phyloP scores from a whole-genome alignment of 495 filamentous ascomycete genomes.

The Lichenothelia convexa region DNA sequence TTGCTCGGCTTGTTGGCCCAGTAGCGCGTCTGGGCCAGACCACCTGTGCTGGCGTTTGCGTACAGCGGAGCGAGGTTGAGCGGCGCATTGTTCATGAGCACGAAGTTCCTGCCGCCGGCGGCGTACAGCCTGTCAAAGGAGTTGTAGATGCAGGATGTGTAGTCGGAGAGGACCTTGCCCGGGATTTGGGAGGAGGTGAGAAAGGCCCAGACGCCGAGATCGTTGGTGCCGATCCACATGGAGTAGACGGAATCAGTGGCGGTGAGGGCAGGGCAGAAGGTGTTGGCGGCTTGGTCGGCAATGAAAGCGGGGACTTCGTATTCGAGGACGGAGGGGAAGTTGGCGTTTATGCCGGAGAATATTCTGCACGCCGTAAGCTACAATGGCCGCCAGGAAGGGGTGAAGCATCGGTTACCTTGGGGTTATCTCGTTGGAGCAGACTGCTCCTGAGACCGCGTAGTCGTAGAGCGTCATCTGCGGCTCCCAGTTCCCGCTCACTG shows the following conservation, averaged over 20 bases:
- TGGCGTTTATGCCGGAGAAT: slow-evolving; percentile 26
- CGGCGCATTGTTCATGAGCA: slow-evolving; percentile 46
- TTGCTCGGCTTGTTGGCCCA: slow-evolving; percentile 43
- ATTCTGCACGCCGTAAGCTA: background rate
- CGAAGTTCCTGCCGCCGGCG: slow-evolving; percentile 48
- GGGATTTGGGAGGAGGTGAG: slow-evolving; percentile 40
- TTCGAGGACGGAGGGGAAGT: slow-evolving; percentile 42
- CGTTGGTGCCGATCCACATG: slow-evolving; percentile 67
- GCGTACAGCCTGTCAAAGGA: slow-evolving; percentile 40
- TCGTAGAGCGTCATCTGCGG: slow-evolving; percentile 32
- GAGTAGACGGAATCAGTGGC: slow-evolving; percentile 46
- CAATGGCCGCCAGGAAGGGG: too few relatives aligned
- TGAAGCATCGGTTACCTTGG: too few relatives aligned
- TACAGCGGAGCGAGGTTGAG: slow-evolving; percentile 45
- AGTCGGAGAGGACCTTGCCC: slow-evolving; percentile 40
- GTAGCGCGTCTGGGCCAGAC: slow-evolving; percentile 32
- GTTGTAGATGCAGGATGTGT: slow-evolving; percentile 44
- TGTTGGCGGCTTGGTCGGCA: slow-evolving; percentile 40
- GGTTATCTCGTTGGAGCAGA: slow-evolving; percentile 49
- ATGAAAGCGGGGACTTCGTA: slow-evolving; percentile 54
- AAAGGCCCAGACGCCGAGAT: slow-evolving; percentile 45
- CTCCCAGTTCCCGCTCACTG: slow-evolving; percentile 1
- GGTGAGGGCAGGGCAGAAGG: slow-evolving; percentile 16
- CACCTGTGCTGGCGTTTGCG: slow-evolving; percentile 29
- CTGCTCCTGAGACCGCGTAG: slow-evolving; percentile 53